Evolutionary conservation across 2,329 filamentous ascomycete species (phyloP), one percentile per base, ranked within the genome.

Genomic region (Bipolaris sorokiniana): DNA sequence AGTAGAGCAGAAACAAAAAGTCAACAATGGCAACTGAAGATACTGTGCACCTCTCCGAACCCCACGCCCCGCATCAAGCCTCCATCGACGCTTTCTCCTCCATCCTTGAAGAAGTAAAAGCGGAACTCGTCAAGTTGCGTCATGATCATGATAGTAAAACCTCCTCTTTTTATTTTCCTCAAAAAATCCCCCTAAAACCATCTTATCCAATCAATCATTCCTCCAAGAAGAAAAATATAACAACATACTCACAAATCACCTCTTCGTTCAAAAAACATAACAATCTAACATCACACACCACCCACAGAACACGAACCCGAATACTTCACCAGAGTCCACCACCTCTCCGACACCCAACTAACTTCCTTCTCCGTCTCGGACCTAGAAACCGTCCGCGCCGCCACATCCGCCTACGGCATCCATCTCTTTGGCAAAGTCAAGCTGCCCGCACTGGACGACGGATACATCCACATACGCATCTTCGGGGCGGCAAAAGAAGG

Each of bases 291-390:
- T 40, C 23, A n/a, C 42, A 54, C 40, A 52, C 45, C 7, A n/a
- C n/a, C 7, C 18, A 3, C 46, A 75, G 72, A 72, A 54, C 74
- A 78, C 54, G 74, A 76, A 47, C 70, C 72, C 7, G 70, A 74
- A 44, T 77, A 77, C 61, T 78, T 77, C 55, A 59, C 61, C 37
- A 63, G 67, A 5, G 72, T 77, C 49, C 79, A 79, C 44, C 52
- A 66, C 18, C 70, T 83, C 10, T 74, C 77, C 20, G 77, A 80
- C 47, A 66, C 70, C 10, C 71, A 76, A 0, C 67, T 76, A 18
- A 53, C 61, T 18, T 67, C 68, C 10, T 74, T 76, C 59, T 58
- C 65, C 2, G 44, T 65, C 22, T 53, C 51, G 13, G 63, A 73
- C 45, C 64, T 75, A 40, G 63, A 66, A 13, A 50, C 57, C 10